phyloP scores from a whole-genome alignment of 441 rosid species.

The Euphorbia corollata region DNA sequence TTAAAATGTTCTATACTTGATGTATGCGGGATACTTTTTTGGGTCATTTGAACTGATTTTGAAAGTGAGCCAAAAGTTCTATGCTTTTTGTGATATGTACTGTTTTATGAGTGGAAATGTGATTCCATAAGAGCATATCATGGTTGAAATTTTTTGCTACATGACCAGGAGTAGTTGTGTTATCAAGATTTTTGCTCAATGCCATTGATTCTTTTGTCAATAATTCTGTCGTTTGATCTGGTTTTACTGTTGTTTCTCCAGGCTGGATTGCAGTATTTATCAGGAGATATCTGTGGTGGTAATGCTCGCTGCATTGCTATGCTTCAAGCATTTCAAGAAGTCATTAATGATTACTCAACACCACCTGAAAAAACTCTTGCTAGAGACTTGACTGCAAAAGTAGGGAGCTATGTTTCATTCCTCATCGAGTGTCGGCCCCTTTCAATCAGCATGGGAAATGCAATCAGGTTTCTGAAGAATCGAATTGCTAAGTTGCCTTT shows the following conservation, averaged over 20 bases:
- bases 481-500: constrained; percentile 63
- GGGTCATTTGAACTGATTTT: neutral
- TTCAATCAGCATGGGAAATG: constrained; percentile 86
- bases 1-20: neutral
- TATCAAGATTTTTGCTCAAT: constrained; percentile 1
- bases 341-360: constrained; percentile 62
- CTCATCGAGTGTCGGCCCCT: constrained; percentile 77
- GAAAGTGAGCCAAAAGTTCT: neutral
- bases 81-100: neutral
- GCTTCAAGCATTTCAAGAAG: constrained; percentile 82
- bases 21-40: neutral
- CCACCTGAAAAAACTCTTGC: constrained; percentile 65
- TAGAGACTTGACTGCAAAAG: constrained; percentile 68
- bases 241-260: constrained; percentile 21
- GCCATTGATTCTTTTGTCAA: neutral
- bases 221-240: neutral
- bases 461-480: constrained; percentile 63
- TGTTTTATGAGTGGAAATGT: neutral
- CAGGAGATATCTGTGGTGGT: constrained; percentile 72
- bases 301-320: constrained; percentile 88
- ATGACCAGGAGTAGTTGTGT: neutral
- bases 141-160: constrained; percentile 1
- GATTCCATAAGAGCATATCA: neutral
- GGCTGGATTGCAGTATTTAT: constrained; percentile 79
- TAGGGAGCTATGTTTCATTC: constrained; percentile 74